These are phyloP conservation scores for Macrophomina pseudophaseolina DNA, from an alignment of 2,329 filamentous ascomycete species.

Conservation along the genomic window DNA sequence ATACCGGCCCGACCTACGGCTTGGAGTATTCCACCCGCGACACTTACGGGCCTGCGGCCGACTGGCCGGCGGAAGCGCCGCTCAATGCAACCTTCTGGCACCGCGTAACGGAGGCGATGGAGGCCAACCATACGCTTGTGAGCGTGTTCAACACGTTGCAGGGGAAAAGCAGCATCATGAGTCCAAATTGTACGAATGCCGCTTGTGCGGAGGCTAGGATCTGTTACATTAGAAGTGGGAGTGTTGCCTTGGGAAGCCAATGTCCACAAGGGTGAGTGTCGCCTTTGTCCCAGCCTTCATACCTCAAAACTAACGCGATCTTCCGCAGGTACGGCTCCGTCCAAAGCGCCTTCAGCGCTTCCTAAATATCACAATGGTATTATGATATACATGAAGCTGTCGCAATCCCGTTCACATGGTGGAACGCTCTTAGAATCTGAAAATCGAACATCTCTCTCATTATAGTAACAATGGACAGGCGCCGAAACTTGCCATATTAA, in stretches of 20 bases:
- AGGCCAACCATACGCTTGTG: slow-evolving; percentile 56
- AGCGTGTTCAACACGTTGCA: slow-evolving; percentile 57
- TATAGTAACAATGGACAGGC: too few relatives aligned
- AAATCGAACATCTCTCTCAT: too few relatives aligned
- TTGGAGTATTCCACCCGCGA: slow-evolving; percentile 60
- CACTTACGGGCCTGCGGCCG: slow-evolving; percentile 51
- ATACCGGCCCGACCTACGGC: slow-evolving; percentile 53
- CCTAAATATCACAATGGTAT: too few relatives aligned
- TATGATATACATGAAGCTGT: too few relatives aligned
- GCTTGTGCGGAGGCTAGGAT: slow-evolving; percentile 61
- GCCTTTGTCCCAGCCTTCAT: too few relatives aligned
- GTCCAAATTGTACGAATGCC: slow-evolving; percentile 57
- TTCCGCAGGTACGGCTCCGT: slow-evolving; percentile 41
- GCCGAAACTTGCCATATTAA: too few relatives aligned
- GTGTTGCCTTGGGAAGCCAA: slow-evolving; percentile 55
- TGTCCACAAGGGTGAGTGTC: slow-evolving; percentile 56
- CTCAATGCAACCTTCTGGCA: slow-evolving; percentile 67
- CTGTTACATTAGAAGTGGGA: slow-evolving; percentile 65
- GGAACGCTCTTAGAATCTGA: too few relatives aligned
- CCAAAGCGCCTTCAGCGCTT: slow-evolving; percentile 43
- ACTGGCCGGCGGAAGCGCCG: slow-evolving; percentile 56
- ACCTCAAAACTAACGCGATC: too few relatives aligned
- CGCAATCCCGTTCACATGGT: too few relatives aligned
- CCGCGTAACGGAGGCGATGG: slow-evolving; percentile 62
- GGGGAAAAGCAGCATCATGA: slow-evolving; percentile 57